Evolutionary conservation across 1,284 basidiomycete species (phyloP).

Genomic region (Athelia sp.): DNA sequence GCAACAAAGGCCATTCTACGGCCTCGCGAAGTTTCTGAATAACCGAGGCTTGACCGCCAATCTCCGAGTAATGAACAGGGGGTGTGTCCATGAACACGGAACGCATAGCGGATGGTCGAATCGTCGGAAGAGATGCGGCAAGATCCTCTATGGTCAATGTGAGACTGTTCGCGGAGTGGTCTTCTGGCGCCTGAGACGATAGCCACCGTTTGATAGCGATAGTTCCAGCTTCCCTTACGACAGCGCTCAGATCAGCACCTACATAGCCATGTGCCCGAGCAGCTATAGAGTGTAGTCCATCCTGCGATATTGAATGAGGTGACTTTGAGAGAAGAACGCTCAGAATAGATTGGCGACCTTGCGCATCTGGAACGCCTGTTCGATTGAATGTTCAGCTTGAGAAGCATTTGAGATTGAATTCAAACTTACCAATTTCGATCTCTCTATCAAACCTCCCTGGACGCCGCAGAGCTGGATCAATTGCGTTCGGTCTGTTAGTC

Average conservation of each 20-base stretch:
- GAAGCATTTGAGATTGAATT: background rate
- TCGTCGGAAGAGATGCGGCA: constrained; percentile 63
- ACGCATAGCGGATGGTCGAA: constrained; percentile 92
- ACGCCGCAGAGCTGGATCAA: constrained; percentile 91
- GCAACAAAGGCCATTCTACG: constrained; percentile 92
- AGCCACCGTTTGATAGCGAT: constrained; percentile 85
- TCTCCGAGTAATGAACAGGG: constrained; percentile 80
- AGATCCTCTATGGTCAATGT: constrained; percentile 65
- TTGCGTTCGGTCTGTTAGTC: constrained; percentile 95
- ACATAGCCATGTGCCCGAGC: constrained; percentile 93
- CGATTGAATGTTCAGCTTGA: background rate
- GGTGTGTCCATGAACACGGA: constrained; percentile 89
- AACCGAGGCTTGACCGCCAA: constrained; percentile 80
- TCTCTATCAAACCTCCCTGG: constrained; percentile 97
- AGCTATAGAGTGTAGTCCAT: constrained; percentile 66
- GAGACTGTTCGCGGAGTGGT: constrained; percentile 24
- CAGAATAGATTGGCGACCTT: constrained; percentile 81
- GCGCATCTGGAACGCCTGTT: constrained; percentile 82
- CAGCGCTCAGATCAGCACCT: constrained; percentile 90
- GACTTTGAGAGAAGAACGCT: constrained; percentile 77
- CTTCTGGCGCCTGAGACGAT: constrained; percentile 21
- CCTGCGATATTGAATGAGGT: constrained; percentile 65
- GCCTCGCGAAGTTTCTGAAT: constrained; percentile 84
- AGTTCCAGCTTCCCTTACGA: constrained; percentile 92
- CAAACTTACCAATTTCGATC: constrained; percentile 85